Conservation (phyloP, 345 rosid species). For the Cardamine occulta region DNA sequence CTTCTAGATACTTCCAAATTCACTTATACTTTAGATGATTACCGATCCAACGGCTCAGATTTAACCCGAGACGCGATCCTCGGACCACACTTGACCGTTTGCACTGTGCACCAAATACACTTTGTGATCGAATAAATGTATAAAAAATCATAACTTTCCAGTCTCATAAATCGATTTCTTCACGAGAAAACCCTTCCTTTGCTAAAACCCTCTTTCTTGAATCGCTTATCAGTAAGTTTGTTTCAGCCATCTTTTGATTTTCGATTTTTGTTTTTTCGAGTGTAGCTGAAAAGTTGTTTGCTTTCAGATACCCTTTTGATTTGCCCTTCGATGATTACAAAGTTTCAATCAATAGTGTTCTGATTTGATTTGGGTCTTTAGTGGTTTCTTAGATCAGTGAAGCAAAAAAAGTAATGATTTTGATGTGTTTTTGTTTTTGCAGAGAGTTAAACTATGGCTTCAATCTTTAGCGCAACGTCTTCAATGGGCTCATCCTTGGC, state of each 20-base stretch:
- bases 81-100: neutral
- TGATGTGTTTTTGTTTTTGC: constrained; percentile 1
- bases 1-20: constrained; percentile 2
- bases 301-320: constrained; percentile 19
- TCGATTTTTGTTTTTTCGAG: neutral
- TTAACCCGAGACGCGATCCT: constrained; percentile 13
- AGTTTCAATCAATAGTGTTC: constrained; percentile 4
- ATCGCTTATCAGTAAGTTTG: constrained; percentile 25
- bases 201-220: constrained; percentile 29
- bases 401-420: neutral
- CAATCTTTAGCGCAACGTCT: constrained; percentile 66
- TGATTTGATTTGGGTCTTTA: constrained; percentile 2
- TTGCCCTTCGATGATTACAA: constrained; percentile 35
- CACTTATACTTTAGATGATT: neutral
- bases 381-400: neutral
- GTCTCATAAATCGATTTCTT: constrained; percentile 19
- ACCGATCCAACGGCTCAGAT: constrained; percentile 21
- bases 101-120: neutral
- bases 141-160: constrained; percentile 1
- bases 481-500: constrained; percentile 59
- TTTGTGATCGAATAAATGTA: constrained; percentile 3
- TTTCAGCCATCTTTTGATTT: neutral
- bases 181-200: constrained; percentile 23
- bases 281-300: constrained; percentile 19
- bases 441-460: constrained; percentile 56